Evolutionary conservation across 1,139 yeast species (phyloP).

Genomic region (Pichia sp.): DNA sequence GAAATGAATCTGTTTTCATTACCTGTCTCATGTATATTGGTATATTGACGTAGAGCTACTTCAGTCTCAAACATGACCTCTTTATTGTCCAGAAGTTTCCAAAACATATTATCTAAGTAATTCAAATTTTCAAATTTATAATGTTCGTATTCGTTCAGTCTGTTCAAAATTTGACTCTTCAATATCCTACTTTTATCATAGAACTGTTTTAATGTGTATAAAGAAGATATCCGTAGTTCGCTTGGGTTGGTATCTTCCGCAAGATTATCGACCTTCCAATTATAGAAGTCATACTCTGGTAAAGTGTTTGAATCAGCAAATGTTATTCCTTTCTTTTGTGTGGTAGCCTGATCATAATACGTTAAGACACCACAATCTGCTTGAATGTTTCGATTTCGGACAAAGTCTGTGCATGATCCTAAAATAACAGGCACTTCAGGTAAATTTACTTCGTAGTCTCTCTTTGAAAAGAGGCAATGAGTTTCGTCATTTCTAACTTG

Average conservation of each 20-base stretch:
- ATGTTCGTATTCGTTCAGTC: conserved; percentile 6
- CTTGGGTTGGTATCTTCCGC: conserved; percentile 34
- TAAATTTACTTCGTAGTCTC: background rate
- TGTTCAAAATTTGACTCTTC: conserved; percentile 15
- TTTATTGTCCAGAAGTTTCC: conserved; percentile 36
- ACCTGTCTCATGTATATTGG: conserved; percentile 43
- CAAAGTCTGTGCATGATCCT: conserved; percentile 42
- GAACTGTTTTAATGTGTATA: conserved; percentile 44
- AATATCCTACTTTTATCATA: conserved; percentile 39
- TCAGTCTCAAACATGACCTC: conserved; percentile 39
- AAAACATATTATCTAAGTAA: conserved; percentile 40
- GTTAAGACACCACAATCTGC: conserved; percentile 44
- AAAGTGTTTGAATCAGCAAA: conserved; percentile 27
- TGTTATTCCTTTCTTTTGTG: conserved; percentile 29
- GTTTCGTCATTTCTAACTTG: conserved; percentile 11
- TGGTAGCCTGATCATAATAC: conserved; percentile 33
- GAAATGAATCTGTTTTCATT: conserved; percentile 25
- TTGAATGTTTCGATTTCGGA: conserved; percentile 39
- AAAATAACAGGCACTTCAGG: conserved; percentile 14
- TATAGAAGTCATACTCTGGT: conserved; percentile 30
- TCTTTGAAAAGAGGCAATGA: conserved; percentile 1
- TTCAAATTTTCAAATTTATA: conserved; percentile 10
- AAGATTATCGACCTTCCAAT: conserved; percentile 32
- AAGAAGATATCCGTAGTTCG: conserved; percentile 34
- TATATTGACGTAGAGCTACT: conserved; percentile 39